A percentile compares a stretch with the other conserved stretches of the same genome.
These are phyloP conservation scores for Sarcocystis neurona DNA, from an alignment of 169 alveolate species.

Conservation along the genomic window DNA sequence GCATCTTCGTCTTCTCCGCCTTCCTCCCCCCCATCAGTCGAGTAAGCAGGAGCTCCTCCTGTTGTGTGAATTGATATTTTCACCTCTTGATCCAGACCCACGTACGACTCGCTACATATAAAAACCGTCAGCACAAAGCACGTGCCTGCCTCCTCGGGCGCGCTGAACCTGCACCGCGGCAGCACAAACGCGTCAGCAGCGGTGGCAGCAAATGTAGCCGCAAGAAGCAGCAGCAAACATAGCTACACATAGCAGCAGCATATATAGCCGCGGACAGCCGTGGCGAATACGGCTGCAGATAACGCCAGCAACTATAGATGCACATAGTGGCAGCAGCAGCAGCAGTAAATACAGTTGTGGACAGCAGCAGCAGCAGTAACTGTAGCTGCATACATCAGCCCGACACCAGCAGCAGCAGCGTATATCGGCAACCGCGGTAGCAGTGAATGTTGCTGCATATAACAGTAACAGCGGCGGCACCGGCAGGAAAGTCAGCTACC, in stretches of 20 bases:
- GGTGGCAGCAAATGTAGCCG: neutral
- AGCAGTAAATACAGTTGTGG: no score
- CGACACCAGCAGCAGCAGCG: no score
- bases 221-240: neutral
- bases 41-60: neutral
- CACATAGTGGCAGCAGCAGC: no score
- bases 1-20: neutral
- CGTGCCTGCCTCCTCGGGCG: slow-evolving; percentile 40
- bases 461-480: no score
- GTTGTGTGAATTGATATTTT: slow-evolving; percentile 3
- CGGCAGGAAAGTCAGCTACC: no score
- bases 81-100: slow-evolving; percentile 44
- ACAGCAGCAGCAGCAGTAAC: no score
- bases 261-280: neutral
- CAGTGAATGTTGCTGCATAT: no score
- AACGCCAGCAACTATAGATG: no score
- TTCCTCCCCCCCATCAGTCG: neutral
- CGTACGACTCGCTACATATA: slow-evolving; percentile 42
- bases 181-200: neutral
- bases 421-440: no score
- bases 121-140: slow-evolving; percentile 30
- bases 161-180: slow-evolving; percentile 11
- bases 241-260: neutral
- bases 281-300: neutral
- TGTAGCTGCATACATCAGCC: no score